Evolutionary conservation across 75 land plant genomes (phyloP).

Genomic region (Pinus albicaulis): DNA sequence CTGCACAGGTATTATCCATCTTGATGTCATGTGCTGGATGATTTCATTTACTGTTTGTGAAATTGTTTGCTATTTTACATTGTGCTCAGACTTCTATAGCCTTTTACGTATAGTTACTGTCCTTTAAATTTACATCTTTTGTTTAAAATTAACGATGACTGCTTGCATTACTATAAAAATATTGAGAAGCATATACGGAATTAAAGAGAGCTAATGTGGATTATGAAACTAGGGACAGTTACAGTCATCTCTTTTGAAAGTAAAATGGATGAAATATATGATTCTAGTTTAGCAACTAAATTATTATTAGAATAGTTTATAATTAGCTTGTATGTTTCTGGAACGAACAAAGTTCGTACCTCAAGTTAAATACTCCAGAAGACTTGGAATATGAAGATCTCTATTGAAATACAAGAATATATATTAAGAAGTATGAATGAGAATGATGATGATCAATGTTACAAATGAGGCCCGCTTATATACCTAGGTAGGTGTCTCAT

Average conservation of each 20-base stretch:
- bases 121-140: background rate
- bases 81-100: too few relatives aligned
- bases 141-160: background rate
- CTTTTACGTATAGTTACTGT: too few relatives aligned
- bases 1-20: conserved; percentile 67
- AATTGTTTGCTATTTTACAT: too few relatives aligned
- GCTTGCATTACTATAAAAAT: background rate
- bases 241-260: too few relatives aligned
- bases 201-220: background rate
- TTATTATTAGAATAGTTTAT: background rate
- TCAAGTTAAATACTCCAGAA: too few relatives aligned
- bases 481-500: too few relatives aligned
- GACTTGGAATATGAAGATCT: too few relatives aligned
- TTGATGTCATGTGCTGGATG: conserved; percentile 6
- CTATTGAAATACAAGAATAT: too few relatives aligned
- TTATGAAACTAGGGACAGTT: background rate
- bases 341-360: too few relatives aligned
- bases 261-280: background rate
- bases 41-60: background rate
- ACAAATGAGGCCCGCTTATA: too few relatives aligned
- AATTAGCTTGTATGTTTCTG: background rate
- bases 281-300: background rate
- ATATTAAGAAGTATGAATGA: too few relatives aligned
- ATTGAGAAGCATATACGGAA: background rate
- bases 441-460: too few relatives aligned